Base-by-base conservation (phyloP, 345 rosid species). In the Physaria fendleri region DNA sequence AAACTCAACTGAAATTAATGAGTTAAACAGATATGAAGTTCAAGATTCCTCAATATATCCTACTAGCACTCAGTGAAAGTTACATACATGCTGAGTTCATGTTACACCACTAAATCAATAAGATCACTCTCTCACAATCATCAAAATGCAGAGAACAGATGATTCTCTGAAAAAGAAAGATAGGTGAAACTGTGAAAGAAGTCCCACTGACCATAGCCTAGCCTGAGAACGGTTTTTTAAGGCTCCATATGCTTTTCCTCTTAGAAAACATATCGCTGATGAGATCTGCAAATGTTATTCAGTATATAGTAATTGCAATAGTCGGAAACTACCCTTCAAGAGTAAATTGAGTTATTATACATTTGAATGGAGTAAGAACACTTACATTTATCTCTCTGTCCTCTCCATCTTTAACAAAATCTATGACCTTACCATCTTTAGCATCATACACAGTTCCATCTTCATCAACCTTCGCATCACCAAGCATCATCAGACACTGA, bases 211-310 rank as follows among this genome's bases (percentile, higher is more conserved):
- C 97, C 97, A 93, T 39, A 66, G 89, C 56, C 90, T 85, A 76
- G 97, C 94, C 62, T 81, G 96, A 5, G 86, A 78, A 63, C 91
- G 87, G 69, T 89, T 93, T 74, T 89, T 92, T 66, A 93, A 73
- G 46, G 96, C 99, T 77, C 87, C 88, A 15, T 78, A 93, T 49
- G 97, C 90, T 82, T 79, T 89, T 40, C 99, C 99, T 78, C 96
- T 79, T 30, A 93, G 59, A 71, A 93, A 93, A 76, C 95, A 93
- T 71, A 89, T 85, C 32, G 99, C 97, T 0, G 98, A 84, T 53
- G 91, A 78, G 39, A 92, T 86, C 97, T 92, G 75, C 54, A n/a
- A n/a, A n/a, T n/a, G n/a, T n/a, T n/a, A n/a, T n/a, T n/a, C n/a
- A n/a, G n/a, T n/a, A n/a, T n/a, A n/a, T n/a, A n/a, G 8, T 25